These are phyloP conservation scores for Eucalyptus erythrocorys DNA, from an alignment of 345 rosid genomes.

Conservation along the genomic window DNA sequence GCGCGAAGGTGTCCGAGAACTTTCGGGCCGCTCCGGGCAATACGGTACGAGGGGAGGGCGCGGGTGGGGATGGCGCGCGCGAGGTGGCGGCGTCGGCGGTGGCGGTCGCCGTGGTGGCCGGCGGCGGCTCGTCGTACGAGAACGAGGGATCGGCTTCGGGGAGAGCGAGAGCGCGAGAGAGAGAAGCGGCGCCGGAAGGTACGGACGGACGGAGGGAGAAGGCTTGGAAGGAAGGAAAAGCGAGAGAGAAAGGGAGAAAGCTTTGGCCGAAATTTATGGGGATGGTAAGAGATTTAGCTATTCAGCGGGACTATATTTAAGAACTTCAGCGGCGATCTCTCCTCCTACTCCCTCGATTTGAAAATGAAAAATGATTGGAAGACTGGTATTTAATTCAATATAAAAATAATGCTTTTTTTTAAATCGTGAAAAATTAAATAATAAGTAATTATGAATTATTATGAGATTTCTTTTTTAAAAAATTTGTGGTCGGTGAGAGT, in stretches of 20 bases:
- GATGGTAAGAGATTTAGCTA: not conserved
- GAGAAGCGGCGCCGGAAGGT: not conserved
- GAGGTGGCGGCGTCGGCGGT: not conserved
- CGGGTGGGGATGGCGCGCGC: not conserved
- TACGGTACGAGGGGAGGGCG: not conserved
- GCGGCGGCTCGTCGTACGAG: not conserved
- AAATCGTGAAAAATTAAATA: rapidly evolving
- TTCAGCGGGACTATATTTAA: not conserved
- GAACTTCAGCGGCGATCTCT: not conserved
- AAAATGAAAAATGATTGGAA: too few species aligned
- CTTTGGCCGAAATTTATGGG: not conserved
- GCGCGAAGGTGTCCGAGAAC: not conserved
- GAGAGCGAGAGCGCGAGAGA: not conserved
- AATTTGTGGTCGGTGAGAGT: too few species aligned
- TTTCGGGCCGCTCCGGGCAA: not conserved
- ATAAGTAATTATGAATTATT: too few species aligned
- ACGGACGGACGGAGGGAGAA: not conserved
- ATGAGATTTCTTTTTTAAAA: rapidly evolving
- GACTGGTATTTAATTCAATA: rapidly evolving
- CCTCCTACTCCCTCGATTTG: not conserved
- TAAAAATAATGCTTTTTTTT: too few species aligned
- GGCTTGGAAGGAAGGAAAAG: not conserved
- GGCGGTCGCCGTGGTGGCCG: not conserved
- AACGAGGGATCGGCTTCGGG: not conserved
- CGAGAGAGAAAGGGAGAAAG: not conserved